Percentiles rank a stretch among this genome's conserved stretches.
Evolutionary conservation across 2,329 filamentous ascomycete genomes (phyloP).

Genomic region (Aspergillus pseudotamarii): DNA sequence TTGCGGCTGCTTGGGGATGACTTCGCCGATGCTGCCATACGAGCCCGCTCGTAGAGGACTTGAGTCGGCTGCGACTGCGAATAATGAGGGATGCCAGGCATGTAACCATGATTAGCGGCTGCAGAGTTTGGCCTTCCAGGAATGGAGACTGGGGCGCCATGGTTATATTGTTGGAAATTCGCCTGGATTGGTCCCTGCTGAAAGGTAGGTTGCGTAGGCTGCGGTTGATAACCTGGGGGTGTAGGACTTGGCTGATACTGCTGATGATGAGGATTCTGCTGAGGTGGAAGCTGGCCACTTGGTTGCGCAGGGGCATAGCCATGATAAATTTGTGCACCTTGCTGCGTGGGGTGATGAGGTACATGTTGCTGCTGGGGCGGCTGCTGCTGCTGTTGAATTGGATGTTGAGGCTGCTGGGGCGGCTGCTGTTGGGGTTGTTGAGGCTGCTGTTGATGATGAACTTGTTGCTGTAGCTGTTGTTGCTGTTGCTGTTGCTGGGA

Average conservation of each 20-base stretch:
- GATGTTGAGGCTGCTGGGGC: slow-evolving; percentile 29
- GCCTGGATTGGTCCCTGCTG: slow-evolving; percentile 44
- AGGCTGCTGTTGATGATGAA: slow-evolving; percentile 17
- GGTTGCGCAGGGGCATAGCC: slow-evolving; percentile 39
- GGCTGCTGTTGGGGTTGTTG: slow-evolving; percentile 26
- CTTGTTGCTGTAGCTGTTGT: slow-evolving; percentile 33
- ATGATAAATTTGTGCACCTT: slow-evolving; percentile 36
- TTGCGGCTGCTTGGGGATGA: slow-evolving; percentile 57
- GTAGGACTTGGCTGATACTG: slow-evolving; percentile 40
- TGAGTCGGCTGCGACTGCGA: slow-evolving; percentile 56
- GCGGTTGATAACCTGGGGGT: slow-evolving; percentile 40
- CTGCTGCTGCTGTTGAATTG: slow-evolving; percentile 23
- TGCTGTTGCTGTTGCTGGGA: slow-evolving; percentile 34
- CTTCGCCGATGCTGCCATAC: slow-evolving; percentile 58
- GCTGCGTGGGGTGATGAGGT: slow-evolving; percentile 27
- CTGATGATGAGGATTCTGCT: slow-evolving; percentile 29
- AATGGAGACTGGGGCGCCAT: slow-evolving; percentile 33
- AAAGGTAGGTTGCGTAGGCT: slow-evolving; percentile 36
- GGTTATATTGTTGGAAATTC: slow-evolving; percentile 47
- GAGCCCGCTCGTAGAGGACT: slow-evolving; percentile 60
- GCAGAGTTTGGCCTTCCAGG: slow-evolving; percentile 36
- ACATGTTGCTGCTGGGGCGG: slow-evolving; percentile 26
- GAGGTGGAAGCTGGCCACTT: slow-evolving; percentile 24
- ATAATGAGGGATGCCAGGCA: slow-evolving; percentile 49
- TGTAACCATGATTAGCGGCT: slow-evolving; percentile 46